Percentiles rank a stretch among this genome's conserved stretches.
These are phyloP conservation scores for Taxawa tesnikishii DNA, from an alignment of 2,329 filamentous ascomycete genomes.

Conservation along the genomic window DNA sequence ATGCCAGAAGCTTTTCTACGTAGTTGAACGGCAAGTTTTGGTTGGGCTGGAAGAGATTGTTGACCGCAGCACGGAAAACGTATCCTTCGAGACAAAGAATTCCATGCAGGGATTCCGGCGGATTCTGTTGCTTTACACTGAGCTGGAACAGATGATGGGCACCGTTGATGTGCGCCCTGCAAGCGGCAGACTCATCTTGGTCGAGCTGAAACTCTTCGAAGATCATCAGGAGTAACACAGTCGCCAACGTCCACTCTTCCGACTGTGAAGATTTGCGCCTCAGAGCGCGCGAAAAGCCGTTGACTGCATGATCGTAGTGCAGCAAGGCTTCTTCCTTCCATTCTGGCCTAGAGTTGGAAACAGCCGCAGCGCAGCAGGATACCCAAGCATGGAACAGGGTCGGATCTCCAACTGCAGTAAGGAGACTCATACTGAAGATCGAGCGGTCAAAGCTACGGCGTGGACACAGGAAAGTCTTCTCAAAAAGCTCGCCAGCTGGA, in stretches of 20 bases:
- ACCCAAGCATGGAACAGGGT: constrained; percentile 11
- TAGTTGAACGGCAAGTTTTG: constrained; percentile 7
- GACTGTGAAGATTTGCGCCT: neutral
- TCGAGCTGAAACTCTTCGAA: constrained; percentile 10
- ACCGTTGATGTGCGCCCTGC: constrained; percentile 7
- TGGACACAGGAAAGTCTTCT: constrained; percentile 8
- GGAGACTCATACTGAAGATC: constrained; percentile 7
- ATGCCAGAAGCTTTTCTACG: neutral
- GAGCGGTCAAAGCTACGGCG: constrained; percentile 7
- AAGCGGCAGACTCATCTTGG: constrained; percentile 1
- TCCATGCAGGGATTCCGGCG: constrained; percentile 6
- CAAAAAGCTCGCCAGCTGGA: too few relatives aligned
- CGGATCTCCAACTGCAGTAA: constrained; percentile 6
- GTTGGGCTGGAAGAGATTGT: constrained; percentile 9
- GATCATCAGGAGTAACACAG: constrained; percentile 9
- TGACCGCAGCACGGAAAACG: constrained; percentile 9
- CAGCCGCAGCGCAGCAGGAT: constrained; percentile 7
- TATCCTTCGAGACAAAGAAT: constrained; percentile 13
- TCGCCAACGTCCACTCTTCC: constrained; percentile 9
- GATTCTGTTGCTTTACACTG: neutral
- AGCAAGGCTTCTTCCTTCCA: constrained; percentile 8
- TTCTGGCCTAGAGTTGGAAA: constrained; percentile 3
- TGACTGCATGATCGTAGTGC: constrained; percentile 10
- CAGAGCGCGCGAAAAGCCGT: constrained; percentile 2
- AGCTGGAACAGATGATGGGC: constrained; percentile 8